phyloP scores from a whole-genome alignment of 73 alveolate species.

The Durusdinium trenchii region DNA sequence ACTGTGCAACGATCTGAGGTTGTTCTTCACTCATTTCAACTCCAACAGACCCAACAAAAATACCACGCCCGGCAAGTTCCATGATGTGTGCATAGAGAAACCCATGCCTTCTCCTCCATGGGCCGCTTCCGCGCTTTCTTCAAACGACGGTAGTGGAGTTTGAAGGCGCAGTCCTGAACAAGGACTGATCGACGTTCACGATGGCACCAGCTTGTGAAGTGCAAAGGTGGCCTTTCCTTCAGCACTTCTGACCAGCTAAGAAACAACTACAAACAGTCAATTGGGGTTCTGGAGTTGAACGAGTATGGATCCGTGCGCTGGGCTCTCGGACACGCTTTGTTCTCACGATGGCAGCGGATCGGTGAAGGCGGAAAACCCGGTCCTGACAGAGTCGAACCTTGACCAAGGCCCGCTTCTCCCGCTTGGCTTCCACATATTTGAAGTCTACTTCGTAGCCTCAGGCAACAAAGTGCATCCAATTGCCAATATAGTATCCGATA shows the following conservation, averaged over 20 bases:
- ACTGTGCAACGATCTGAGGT: too few species aligned
- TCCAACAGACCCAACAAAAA: too few species aligned
- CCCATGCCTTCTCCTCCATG: too few species aligned
- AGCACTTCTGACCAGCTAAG: neutral
- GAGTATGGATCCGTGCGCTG: neutral
- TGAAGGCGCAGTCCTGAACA: conserved; percentile 72
- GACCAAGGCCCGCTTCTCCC: conserved; percentile 71
- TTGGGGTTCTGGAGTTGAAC: neutral
- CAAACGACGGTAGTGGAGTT: conserved; percentile 74
- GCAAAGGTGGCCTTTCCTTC: neutral
- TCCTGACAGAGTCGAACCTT: conserved; percentile 84
- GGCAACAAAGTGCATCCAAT: neutral
- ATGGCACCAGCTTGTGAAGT: neutral
- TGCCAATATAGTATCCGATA: neutral
- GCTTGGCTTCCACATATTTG: conserved; percentile 47
- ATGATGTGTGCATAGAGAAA: too few species aligned
- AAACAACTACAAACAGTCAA: neutral
- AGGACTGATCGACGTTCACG: neutral
- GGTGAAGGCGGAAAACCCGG: neutral
- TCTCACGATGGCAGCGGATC: neutral
- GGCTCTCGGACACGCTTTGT: neutral
- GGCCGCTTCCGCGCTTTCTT: conserved; percentile 89
- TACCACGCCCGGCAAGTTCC: too few species aligned
- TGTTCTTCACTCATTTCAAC: too few species aligned
- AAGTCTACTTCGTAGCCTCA: conserved; percentile 87